Base-by-base conservation (phyloP, 1,284 basidiomycete genomes). In the Pholiota adiposa region DNA sequence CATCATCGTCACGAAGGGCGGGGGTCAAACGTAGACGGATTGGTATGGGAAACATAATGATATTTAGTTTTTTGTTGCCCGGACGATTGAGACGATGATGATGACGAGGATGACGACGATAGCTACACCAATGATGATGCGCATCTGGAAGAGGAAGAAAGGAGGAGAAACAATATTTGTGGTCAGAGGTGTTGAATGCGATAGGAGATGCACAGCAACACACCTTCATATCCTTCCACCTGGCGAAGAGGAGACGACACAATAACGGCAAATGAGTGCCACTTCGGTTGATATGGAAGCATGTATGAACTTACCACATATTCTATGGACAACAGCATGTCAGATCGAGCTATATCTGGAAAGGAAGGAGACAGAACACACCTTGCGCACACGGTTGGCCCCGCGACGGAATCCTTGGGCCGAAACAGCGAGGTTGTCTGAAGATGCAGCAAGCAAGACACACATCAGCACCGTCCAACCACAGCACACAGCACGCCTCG, bases 201-300 rank as follows among this genome's bases (percentile, higher is more conserved):
- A 14, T n/a, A 23, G 49, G 51, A 9, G 12, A 14, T 21, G 23
- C 52, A 58, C 23, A 29, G 36, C n/a, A 56, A 61, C 82, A 52
- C 54, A 90, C 90, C 87, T 96, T 96, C 93, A 96, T 97, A 77
- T 97, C 95, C 76, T 97, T 96, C 95, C 94, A 96, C 92, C 93
- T 94, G 54, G 2, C 19, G 23, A 23, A 29, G 43, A 43, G 56
- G n/a, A n/a, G 50, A 19, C 18, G 31, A 25, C 40, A 4, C 21
- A 7, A 25, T 4, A 23, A 51, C 25, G 14, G 36, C 8, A 19
- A 38, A 12, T 44, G 54, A 60, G 44, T 31, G 19, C 14, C 8
- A 52, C 8, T 49, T 19, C 31, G 18, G 52, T 19, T 46, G 44
- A 23, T 21, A 31, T 23, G 31, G 19, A 34, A 36, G 53, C 8